These are phyloP conservation scores for Cytospora mali DNA, from an alignment of 2,329 filamentous ascomycete genomes.

Conservation along the genomic window DNA sequence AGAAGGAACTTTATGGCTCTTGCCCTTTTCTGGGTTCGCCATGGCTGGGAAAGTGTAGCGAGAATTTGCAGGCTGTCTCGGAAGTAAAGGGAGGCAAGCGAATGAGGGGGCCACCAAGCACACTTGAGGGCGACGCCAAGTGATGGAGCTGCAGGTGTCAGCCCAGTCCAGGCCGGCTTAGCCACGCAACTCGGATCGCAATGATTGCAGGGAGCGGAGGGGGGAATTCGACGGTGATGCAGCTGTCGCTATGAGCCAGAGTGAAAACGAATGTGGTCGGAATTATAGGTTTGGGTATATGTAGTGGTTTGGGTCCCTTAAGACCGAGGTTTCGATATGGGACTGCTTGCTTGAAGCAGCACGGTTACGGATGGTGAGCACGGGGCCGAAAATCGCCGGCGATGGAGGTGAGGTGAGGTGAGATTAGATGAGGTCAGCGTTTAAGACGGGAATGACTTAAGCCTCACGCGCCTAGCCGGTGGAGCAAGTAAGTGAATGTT, in stretches of 20 bases:
- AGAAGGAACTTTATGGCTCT: slow-evolving; percentile 33
- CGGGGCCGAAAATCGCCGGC: slow-evolving; percentile 20
- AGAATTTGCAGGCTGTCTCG: slow-evolving; percentile 8
- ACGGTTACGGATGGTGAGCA: slow-evolving; percentile 4
- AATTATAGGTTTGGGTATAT: slow-evolving; percentile 8
- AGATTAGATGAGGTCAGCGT: slow-evolving; percentile 16
- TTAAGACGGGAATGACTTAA: slow-evolving; percentile 26
- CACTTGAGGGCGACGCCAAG: slow-evolving; percentile 2
- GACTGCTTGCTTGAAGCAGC: background rate
- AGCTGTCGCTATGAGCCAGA: background rate
- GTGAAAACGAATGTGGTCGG: slow-evolving; percentile 7
- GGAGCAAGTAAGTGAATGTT: slow-evolving; percentile 13
- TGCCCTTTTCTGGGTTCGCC: slow-evolving; percentile 17
- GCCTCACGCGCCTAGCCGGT: slow-evolving; percentile 19
- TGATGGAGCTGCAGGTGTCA: slow-evolving; percentile 7
- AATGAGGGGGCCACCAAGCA: slow-evolving; percentile 10
- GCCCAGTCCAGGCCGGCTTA: slow-evolving; percentile 9
- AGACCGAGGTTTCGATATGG: slow-evolving; percentile 13
- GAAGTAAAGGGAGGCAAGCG: slow-evolving; percentile 14
- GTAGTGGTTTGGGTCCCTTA: slow-evolving; percentile 10
- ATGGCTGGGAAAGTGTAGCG: slow-evolving; percentile 19
- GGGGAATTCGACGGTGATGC: background rate
- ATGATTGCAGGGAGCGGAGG: background rate
- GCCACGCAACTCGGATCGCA: background rate
- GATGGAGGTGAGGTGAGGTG: background rate